Percentiles rank a stretch among this genome's conserved stretches.
These are phyloP conservation scores for Hericium erinaceus DNA, from an alignment of 768 basidiomycete species.

Conservation along the genomic window DNA sequence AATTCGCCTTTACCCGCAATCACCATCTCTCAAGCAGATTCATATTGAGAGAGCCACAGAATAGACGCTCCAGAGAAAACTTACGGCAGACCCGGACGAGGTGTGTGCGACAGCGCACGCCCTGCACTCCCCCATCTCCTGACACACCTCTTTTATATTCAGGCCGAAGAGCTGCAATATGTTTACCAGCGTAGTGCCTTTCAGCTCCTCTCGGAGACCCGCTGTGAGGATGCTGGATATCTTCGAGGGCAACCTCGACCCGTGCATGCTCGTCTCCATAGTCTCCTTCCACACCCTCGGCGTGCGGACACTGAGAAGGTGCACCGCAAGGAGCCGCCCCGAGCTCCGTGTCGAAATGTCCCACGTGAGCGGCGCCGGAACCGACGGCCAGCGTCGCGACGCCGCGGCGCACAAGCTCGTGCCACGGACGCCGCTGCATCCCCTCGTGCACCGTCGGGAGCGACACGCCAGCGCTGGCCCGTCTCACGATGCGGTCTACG, in stretches of 20 bases:
- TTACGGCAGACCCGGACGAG: conserved; percentile 47
- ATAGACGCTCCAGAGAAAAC: conserved; percentile 48
- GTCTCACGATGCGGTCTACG: too few relatives aligned
- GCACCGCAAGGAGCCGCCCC: too few relatives aligned
- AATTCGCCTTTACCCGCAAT: conserved; percentile 64
- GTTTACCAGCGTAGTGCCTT: conserved; percentile 79
- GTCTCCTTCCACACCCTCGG: too few relatives aligned
- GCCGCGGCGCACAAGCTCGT: too few relatives aligned
- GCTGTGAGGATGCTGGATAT: conserved; percentile 81
- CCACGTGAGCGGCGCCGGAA: too few relatives aligned
- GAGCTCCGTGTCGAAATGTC: too few relatives aligned
- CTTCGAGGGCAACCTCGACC: conserved; percentile 75
- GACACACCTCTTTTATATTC: conserved; percentile 7
- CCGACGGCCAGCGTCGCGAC: too few relatives aligned
- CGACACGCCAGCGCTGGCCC: too few relatives aligned
- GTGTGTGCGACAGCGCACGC: conserved; percentile 25
- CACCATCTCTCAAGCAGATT: conserved; percentile 62
- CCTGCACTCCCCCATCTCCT: neutral
- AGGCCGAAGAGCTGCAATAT: conserved; percentile 65
- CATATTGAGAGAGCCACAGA: conserved; percentile 52
- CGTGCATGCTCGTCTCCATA: conserved; percentile 69
- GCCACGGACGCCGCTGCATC: too few relatives aligned
- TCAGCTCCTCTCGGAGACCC: conserved; percentile 65
- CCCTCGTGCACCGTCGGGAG: too few relatives aligned
- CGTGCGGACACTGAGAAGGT: too few relatives aligned